Conservation (phyloP, 2,329 filamentous ascomycete genomes). For the Amesomyces nigricolor region DNA sequence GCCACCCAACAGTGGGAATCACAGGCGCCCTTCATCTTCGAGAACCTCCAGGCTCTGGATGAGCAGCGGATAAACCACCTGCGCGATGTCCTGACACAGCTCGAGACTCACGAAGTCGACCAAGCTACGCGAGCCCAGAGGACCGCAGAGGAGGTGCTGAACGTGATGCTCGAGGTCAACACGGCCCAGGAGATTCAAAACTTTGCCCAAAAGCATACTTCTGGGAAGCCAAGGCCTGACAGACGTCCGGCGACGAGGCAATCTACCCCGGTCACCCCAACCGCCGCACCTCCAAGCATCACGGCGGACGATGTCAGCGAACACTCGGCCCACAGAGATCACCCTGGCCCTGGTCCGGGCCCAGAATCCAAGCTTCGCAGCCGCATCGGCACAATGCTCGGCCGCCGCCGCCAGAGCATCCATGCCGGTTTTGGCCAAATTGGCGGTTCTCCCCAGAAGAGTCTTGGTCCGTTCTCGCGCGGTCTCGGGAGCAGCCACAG, state of each 20-base stretch:
- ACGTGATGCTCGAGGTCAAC: conserved; percentile 76
- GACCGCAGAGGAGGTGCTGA: conserved; percentile 73
- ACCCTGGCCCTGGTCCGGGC: conserved; percentile 31
- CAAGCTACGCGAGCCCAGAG: conserved; percentile 70
- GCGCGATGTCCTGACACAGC: conserved; percentile 84
- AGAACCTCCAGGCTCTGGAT: conserved; percentile 84
- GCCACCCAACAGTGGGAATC: conserved; percentile 87
- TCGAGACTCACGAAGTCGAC: conserved; percentile 88
- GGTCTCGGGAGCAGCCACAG: conserved; percentile 59
- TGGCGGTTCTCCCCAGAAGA: conserved; percentile 45
- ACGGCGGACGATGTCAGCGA: conserved; percentile 41
- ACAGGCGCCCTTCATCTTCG: conserved; percentile 90
- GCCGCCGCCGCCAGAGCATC: conserved; percentile 60
- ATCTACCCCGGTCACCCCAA: conserved; percentile 35
- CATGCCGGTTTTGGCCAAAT: conserved; percentile 55
- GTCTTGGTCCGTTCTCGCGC: conserved; percentile 52
- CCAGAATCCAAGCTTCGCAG: conserved; percentile 53
- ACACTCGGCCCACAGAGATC: conserved; percentile 40
- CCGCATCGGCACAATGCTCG: conserved; percentile 65
- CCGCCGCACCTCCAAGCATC: conserved; percentile 30
- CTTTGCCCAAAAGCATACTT: conserved; percentile 48
- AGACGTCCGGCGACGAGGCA: conserved; percentile 37
- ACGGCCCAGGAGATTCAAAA: conserved; percentile 80
- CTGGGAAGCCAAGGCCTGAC: conserved; percentile 41
- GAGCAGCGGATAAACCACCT: conserved; percentile 85